A percentile compares a stretch with the other conserved stretches of the same genome.
phyloP scores from a whole-genome alignment of 768 basidiomycete species.

The Cyathus striatus region DNA sequence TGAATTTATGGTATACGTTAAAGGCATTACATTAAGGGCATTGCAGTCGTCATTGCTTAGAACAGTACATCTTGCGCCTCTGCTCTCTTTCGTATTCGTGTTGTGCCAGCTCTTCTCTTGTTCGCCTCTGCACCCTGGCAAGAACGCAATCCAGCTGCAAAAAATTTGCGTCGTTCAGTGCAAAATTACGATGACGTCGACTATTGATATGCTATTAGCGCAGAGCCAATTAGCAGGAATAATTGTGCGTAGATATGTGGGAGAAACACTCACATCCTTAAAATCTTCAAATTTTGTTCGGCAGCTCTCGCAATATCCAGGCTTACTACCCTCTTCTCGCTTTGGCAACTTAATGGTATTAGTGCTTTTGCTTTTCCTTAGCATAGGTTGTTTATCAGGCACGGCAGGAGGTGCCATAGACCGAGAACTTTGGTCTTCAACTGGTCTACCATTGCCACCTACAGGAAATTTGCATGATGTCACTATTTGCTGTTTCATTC shows the following conservation, averaged over 20 bases:
- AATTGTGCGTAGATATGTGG: no score
- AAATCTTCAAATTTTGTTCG: conserved; percentile 88
- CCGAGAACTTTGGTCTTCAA: conserved; percentile 20
- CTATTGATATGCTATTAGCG: conserved; percentile 67
- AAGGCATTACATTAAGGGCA: no score
- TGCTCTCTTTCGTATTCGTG: conserved; percentile 18
- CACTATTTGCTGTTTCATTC: conserved; percentile 59
- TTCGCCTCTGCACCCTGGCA: conserved; percentile 46
- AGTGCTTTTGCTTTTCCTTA: conserved; percentile 78
- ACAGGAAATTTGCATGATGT: conserved; percentile 51
- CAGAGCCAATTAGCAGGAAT: no score
- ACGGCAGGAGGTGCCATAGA: conserved; percentile 69
- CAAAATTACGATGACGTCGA: conserved; percentile 79
- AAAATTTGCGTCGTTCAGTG: conserved; percentile 74
- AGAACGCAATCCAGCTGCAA: conserved; percentile 73
- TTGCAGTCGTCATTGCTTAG: no score
- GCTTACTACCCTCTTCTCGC: conserved; percentile 83
- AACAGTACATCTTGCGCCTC: not conserved
- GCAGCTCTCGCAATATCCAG: conserved; percentile 98
- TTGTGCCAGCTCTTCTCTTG: conserved; percentile 23
- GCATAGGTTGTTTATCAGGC: conserved; percentile 43
- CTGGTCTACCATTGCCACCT: conserved; percentile 16
- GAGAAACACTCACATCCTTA: conserved; percentile 57
- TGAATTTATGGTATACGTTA: no score
- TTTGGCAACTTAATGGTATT: conserved; percentile 71